phyloP scores from a whole-genome alignment of 768 basidiomycete genomes.

The Hemileccinum rubropunctum region DNA sequence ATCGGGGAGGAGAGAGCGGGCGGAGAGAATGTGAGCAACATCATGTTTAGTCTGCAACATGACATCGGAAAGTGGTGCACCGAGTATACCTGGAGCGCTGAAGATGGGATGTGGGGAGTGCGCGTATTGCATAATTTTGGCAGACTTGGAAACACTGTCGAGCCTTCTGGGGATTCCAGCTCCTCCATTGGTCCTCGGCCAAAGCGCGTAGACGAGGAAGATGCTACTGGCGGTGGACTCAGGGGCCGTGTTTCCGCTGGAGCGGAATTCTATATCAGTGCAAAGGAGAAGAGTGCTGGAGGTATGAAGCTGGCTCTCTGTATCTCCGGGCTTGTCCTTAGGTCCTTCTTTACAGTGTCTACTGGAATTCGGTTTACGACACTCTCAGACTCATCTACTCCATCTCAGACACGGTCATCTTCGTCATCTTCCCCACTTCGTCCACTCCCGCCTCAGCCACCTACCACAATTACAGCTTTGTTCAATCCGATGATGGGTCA shows the following conservation, averaged over 20 bases:
- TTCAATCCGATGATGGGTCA: slow-evolving; percentile 98
- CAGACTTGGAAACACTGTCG: slow-evolving; percentile 44
- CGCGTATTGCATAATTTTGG: slow-evolving; percentile 93
- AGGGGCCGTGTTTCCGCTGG: slow-evolving; percentile 90
- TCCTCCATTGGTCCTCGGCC: slow-evolving; percentile 34
- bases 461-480: slow-evolving; percentile 90
- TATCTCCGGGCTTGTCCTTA: slow-evolving; percentile 4
- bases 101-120: slow-evolving; percentile 91
- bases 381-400: slow-evolving; percentile 71
- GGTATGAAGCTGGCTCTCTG: slow-evolving; percentile 40
- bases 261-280: slow-evolving; percentile 91
- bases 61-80: slow-evolving; percentile 91
- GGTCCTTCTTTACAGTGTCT: slow-evolving; percentile 55
- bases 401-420: slow-evolving; percentile 50
- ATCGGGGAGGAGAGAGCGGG: slow-evolving; percentile 38
- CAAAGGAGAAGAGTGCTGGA: slow-evolving; percentile 89
- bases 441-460: slow-evolving; percentile 60
- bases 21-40: slow-evolving; percentile 56
- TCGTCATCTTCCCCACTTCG: slow-evolving; percentile 32
- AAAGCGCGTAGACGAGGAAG: slow-evolving; percentile 93
- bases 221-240: slow-evolving; percentile 86
- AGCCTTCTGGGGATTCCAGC: slow-evolving; percentile 34
- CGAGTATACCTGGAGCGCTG: slow-evolving; percentile 92
- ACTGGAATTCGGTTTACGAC: slow-evolving; percentile 95
- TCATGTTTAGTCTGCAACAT: slow-evolving; percentile 86